Percentiles rank a stretch among this genome's conserved stretches.
These are phyloP conservation scores for Aspergillus alliaceus DNA, from an alignment of 2,329 filamentous ascomycete species.

Conservation along the genomic window DNA sequence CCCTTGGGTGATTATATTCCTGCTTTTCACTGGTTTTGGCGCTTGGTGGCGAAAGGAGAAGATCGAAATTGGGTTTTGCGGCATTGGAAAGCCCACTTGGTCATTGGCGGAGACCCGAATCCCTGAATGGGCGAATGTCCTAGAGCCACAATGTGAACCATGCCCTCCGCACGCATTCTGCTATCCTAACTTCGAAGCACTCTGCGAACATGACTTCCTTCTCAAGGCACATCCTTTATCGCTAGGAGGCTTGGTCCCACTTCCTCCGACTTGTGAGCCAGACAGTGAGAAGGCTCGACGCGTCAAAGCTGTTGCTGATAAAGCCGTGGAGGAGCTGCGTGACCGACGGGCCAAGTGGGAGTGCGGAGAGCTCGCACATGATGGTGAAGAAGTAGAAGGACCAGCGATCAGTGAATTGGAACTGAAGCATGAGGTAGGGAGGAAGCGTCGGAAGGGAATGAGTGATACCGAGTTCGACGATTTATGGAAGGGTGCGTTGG, in stretches of 20 bases:
- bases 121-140: conserved; percentile 68
- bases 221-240: conserved; percentile 81
- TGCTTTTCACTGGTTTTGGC: conserved; percentile 69
- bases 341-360: conserved; percentile 86
- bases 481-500: conserved; percentile 58
- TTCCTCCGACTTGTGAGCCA: conserved; percentile 89
- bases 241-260: conserved; percentile 74
- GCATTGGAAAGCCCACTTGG: conserved; percentile 68
- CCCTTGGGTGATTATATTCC: conserved; percentile 68
- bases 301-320: conserved; percentile 83
- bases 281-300: conserved; percentile 89
- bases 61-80: conserved; percentile 92
- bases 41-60: conserved; percentile 93
- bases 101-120: conserved; percentile 63
- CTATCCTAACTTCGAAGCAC: conserved; percentile 71
- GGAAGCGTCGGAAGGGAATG: conserved; percentile 79
- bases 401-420: conserved; percentile 69
- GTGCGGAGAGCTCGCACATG: conserved; percentile 72
- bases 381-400: conserved; percentile 59
- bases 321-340: conserved; percentile 81
- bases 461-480: conserved; percentile 88
- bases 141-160: conserved; percentile 81
- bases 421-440: conserved; percentile 73
- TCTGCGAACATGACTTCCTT: conserved; percentile 85
- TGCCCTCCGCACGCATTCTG: conserved; percentile 92